Evolutionary conservation across 1,284 basidiomycete genomes (phyloP), one percentile per base, ranked within the genome.

Genomic region (Sanghuangporus sanghuang): DNA sequence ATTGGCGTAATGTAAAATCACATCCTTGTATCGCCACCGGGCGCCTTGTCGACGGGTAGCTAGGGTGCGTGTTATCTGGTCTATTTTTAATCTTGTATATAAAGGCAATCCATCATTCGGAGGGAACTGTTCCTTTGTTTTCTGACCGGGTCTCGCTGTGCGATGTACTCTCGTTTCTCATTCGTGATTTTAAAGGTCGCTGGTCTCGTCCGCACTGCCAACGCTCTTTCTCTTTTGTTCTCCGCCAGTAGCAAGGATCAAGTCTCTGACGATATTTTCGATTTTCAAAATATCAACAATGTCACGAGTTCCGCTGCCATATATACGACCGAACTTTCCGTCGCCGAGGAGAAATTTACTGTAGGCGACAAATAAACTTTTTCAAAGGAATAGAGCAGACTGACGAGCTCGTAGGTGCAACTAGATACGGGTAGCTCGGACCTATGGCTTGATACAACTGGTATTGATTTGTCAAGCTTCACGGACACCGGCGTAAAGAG

Each of bases 341-440:
- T 60, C 16, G 44, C 23, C n/a, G 62, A 58, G 9, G n/a, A 53
- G 35, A 54, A 27, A 40, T 64, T 59, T 50, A 21, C 39, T 38
- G 62, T 62, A 23, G 11, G 61, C 44, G 23, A 48, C 18, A 21
- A 21, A 49, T 49, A 9, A 23, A n/a, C 9, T 9, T n/a, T 49
- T 49, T 18, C 9, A n/a, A 21, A 49, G 48, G 2, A 23, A 6
- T 3, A 16, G n/a, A 44, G 42, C 56, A 8, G 14, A 49, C 35
- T 49, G 21, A 14, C 14, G 7, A 2, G 27, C 4, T 12, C n/a
- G 2, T 38, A 61, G 59, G 59, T 63, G 7, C 56, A 58, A 38
- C n/a, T 63, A 16, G 61, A 50, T 42, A 63, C 61, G 21, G 61
- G 61, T 11, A 63, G 61, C 35, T 58, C 61, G 23, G 61, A 63